Evolutionary conservation across 176 grass and related monocot genomes (phyloP).

Genomic region (Oryza rufipogon): DNA sequence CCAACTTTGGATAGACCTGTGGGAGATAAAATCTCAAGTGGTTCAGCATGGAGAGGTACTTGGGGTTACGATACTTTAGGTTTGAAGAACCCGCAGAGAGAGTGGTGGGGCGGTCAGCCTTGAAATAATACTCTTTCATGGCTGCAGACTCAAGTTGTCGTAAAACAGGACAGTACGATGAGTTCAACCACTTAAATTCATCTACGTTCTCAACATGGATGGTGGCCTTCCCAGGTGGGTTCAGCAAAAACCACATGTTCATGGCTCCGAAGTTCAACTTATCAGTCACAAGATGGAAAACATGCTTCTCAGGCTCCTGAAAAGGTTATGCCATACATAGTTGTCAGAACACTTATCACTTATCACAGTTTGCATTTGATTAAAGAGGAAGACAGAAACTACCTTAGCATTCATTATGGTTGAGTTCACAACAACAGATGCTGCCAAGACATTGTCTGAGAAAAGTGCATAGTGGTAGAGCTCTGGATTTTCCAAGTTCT

Average conservation of each 20-base stretch:
- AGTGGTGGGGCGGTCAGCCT: slow-evolving; percentile 88
- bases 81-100: slow-evolving; percentile 84
- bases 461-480: slow-evolving; percentile 99
- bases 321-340: slow-evolving; percentile 14
- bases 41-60: slow-evolving; percentile 98
- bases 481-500: slow-evolving; percentile 88
- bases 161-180: slow-evolving; percentile 96
- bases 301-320: slow-evolving; percentile 98
- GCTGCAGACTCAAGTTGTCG: slow-evolving; percentile 86
- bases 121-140: slow-evolving; percentile 99
- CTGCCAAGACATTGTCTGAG: slow-evolving; percentile 96
- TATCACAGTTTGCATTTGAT: not conserved
- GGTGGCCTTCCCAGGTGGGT: slow-evolving; percentile 90
- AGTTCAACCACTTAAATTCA: slow-evolving; percentile 98
- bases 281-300: slow-evolving; percentile 98
- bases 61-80: slow-evolving; percentile 95
- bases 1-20: slow-evolving; percentile 90
- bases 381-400: slow-evolving; percentile 17
- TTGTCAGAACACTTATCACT: not conserved
- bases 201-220: slow-evolving; percentile 99
- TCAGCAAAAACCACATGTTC: slow-evolving; percentile 99
- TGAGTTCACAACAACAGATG: slow-evolving; percentile 96
- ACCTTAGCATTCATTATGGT: slow-evolving; percentile 99
- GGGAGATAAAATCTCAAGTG: slow-evolving; percentile 98
- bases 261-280: slow-evolving; percentile 99